Evolutionary conservation across 192 early-diverging fungal genomes (phyloP).

Genomic region (Coemansia sp.): DNA sequence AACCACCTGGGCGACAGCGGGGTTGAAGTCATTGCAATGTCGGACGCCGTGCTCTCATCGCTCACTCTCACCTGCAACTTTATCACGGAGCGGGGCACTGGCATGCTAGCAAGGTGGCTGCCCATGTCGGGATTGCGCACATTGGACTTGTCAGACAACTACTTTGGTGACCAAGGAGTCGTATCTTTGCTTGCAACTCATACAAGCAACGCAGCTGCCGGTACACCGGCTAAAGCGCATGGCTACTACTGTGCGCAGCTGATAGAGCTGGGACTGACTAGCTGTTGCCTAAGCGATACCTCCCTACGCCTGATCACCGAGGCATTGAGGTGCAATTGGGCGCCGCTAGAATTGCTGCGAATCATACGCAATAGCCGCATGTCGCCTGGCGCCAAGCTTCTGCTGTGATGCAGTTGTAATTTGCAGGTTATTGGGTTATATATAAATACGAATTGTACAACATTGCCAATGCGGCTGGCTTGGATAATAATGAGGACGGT

Average conservation of each 20-base stretch:
- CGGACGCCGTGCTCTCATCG: constrained; percentile 27
- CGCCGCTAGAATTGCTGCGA: constrained; percentile 34
- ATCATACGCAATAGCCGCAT: constrained; percentile 54
- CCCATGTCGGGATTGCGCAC: constrained; percentile 24
- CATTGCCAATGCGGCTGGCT: constrained; percentile 5
- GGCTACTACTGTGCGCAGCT: constrained; percentile 18
- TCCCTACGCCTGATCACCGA: constrained; percentile 44
- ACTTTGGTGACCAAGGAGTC: constrained; percentile 55
- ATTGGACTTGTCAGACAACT: constrained; percentile 50
- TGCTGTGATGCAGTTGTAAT: too few species aligned
- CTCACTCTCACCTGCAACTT: constrained; percentile 52
- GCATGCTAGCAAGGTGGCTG: constrained; percentile 45
- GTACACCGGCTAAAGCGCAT: background rate
- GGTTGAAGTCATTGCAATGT: constrained; percentile 26
- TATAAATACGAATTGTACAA: too few species aligned
- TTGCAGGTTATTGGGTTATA: too few species aligned
- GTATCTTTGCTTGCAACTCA: constrained; percentile 26
- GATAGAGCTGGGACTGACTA: constrained; percentile 40
- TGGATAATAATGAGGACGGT: background rate
- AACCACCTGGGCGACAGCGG: constrained; percentile 51
- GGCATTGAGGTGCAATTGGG: constrained; percentile 38
- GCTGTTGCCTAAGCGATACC: constrained; percentile 49
- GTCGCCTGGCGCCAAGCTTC: constrained; percentile 31
- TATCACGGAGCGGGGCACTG: constrained; percentile 47
- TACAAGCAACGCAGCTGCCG: background rate